Conservation (phyloP, 2,329 filamentous ascomycete genomes). For the Claviceps sp. region DNA sequence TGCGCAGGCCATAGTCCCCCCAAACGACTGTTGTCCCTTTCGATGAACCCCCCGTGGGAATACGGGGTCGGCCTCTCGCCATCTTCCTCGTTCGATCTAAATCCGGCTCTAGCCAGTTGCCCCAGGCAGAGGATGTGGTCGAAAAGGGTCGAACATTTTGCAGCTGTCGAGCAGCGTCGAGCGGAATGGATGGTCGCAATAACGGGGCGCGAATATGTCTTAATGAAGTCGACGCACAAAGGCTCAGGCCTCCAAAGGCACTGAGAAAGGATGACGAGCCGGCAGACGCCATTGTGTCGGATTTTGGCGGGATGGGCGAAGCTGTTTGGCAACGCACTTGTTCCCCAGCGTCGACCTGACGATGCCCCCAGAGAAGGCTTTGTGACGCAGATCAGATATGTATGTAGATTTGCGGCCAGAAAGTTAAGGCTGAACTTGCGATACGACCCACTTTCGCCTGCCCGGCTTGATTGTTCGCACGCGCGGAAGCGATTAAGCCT, state of each 20-base stretch:
- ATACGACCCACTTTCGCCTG: no score
- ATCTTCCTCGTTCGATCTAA: slow-evolving; percentile 68
- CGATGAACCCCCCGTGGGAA: slow-evolving; percentile 77
- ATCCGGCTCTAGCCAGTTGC: slow-evolving; percentile 74
- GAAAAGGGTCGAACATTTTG: slow-evolving; percentile 55
- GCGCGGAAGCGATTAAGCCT: slow-evolving; percentile 18
- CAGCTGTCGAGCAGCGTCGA: slow-evolving; percentile 21
- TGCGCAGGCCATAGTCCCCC: slow-evolving; percentile 90
- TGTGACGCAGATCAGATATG: neutral
- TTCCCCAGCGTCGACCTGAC: no score
- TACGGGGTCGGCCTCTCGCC: slow-evolving; percentile 79
- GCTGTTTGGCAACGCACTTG: neutral
- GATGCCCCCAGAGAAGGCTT: neutral
- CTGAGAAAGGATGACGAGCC: slow-evolving; percentile 31
- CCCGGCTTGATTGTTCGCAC: no score
- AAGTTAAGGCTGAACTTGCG: slow-evolving; percentile 9
- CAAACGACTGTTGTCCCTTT: slow-evolving; percentile 92
- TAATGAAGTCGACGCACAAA: slow-evolving; percentile 26
- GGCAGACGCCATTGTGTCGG: slow-evolving; percentile 31
- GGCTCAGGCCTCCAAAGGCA: slow-evolving; percentile 37
- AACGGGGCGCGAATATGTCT: slow-evolving; percentile 24
- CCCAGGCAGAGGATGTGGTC: slow-evolving; percentile 44
- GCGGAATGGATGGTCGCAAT: slow-evolving; percentile 15
- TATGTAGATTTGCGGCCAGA: slow-evolving; percentile 10
- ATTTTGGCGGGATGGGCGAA: slow-evolving; percentile 2